Conservation (phyloP, 306 rosid genomes). For the Nissolia schottii region DNA sequence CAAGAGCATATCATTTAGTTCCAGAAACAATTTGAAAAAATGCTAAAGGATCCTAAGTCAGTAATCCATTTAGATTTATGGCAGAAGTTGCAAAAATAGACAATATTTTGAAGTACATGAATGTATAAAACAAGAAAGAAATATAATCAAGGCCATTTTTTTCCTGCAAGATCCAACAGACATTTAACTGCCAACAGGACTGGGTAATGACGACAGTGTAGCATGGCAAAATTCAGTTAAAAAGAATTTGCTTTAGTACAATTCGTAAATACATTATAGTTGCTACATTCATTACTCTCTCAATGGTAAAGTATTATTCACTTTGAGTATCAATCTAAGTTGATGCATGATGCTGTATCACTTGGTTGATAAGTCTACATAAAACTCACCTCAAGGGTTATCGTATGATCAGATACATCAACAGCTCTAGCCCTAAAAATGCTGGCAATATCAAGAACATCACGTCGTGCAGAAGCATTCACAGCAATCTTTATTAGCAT, state of each 20-base stretch:
- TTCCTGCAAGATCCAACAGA: neutral
- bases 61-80: neutral
- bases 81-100: slow-evolving; percentile 1
- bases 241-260: neutral
- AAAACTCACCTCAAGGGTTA: slow-evolving; percentile 72
- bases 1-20: slow-evolving; percentile 18
- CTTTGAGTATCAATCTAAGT: neutral
- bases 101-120: slow-evolving; percentile 5
- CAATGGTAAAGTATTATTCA: neutral
- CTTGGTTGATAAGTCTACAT: slow-evolving; percentile 9
- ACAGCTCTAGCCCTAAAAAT: slow-evolving; percentile 81
- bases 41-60: neutral
- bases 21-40: neutral
- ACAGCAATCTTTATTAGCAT: slow-evolving; percentile 81
- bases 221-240: neutral
- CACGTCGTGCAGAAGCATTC: slow-evolving; percentile 75
- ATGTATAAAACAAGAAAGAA: neutral
- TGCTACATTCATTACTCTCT: neutral
- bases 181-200: neutral
- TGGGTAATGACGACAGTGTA: neutral
- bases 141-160: neutral
- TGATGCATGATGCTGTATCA: neutral
- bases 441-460: slow-evolving; percentile 80
- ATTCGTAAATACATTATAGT: neutral
- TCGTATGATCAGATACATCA: slow-evolving; percentile 78